Evolutionary conservation across 2,329 filamentous ascomycete genomes (phyloP).

Genomic region (Fusarium sp.): DNA sequence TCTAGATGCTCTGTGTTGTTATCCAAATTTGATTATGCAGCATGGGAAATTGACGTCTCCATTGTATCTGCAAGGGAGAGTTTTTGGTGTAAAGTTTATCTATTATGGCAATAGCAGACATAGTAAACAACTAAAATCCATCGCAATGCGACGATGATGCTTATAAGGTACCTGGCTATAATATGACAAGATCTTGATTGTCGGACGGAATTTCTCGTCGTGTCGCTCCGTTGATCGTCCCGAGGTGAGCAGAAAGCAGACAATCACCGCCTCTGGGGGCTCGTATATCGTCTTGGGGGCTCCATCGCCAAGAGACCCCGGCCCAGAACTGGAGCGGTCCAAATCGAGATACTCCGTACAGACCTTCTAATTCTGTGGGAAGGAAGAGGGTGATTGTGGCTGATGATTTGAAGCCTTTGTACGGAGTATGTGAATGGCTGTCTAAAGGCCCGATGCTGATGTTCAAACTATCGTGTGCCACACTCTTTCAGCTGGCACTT

Average conservation of each 20-base stretch:
- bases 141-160: not conserved
- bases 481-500: constrained; percentile 8
- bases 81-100: constrained; percentile 17
- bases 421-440: constrained; percentile 10
- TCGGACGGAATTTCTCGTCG: constrained; percentile 10
- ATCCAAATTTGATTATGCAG: constrained; percentile 13
- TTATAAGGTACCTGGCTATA: not conserved
- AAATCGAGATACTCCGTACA: constrained; percentile 12
- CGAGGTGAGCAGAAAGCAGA: constrained; percentile 21
- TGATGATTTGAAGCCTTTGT: constrained; percentile 17
- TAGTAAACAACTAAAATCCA: constrained; percentile 3
- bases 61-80: constrained; percentile 36
- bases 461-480: constrained; percentile 14
- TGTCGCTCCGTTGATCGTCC: constrained; percentile 34
- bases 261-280: constrained; percentile 36
- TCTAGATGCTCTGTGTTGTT: not conserved
- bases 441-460: constrained; percentile 30
- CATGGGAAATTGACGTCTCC: constrained; percentile 36
- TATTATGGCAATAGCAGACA: not conserved
- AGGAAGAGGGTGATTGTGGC: constrained; percentile 18
- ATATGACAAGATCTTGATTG: not conserved
- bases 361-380: not conserved
- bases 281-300: constrained; percentile 37
- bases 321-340: constrained; percentile 14
- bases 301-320: constrained; percentile 25